Percentiles rank a stretch among this genome's conserved stretches.
These are phyloP conservation scores for Cladosporium cucumerinum DNA, from an alignment of 2,329 filamentous ascomycete species.

Conservation along the genomic window DNA sequence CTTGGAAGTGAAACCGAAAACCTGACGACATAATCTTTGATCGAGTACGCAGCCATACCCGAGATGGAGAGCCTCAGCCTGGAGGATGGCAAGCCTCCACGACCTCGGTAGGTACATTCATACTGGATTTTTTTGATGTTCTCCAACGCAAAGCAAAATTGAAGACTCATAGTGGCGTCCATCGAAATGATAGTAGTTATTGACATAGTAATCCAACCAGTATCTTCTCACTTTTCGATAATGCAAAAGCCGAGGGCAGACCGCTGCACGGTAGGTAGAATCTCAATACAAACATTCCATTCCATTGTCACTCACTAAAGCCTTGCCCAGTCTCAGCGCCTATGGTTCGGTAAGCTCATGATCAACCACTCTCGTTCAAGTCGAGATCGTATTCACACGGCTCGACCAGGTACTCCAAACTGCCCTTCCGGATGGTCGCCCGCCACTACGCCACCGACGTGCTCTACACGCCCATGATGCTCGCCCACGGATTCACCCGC, in stretches of 20 bases:
- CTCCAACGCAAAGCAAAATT: neutral
- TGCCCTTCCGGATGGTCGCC: conserved; percentile 67
- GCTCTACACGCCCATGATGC: conserved; percentile 67
- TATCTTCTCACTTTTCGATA: conserved; percentile 13
- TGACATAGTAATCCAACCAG: neutral
- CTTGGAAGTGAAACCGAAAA: neutral
- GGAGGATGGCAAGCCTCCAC: neutral
- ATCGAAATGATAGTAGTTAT: neutral
- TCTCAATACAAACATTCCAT: neutral
- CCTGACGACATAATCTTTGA: neutral
- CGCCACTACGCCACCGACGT: conserved; percentile 63
- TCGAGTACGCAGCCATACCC: neutral
- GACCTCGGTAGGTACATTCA: conserved; percentile 15
- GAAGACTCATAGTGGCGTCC: conserved; percentile 2
- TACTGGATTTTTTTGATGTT: too few relatives aligned
- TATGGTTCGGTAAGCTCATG: conserved; percentile 59
- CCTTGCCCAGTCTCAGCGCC: conserved; percentile 52
- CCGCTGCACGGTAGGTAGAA: conserved; percentile 48
- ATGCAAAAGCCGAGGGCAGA: conserved; percentile 32
- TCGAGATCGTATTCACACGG: neutral
- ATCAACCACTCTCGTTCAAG: neutral
- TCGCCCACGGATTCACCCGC: conserved; percentile 37
- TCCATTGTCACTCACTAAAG: conserved; percentile 13
- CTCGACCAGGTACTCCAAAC: conserved; percentile 41
- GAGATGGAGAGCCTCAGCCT: conserved; percentile 5